Evolutionary conservation across 2,329 filamentous ascomycete species (phyloP), one percentile per base, ranked within the genome.

Genomic region (Pyrenophora graminea): DNA sequence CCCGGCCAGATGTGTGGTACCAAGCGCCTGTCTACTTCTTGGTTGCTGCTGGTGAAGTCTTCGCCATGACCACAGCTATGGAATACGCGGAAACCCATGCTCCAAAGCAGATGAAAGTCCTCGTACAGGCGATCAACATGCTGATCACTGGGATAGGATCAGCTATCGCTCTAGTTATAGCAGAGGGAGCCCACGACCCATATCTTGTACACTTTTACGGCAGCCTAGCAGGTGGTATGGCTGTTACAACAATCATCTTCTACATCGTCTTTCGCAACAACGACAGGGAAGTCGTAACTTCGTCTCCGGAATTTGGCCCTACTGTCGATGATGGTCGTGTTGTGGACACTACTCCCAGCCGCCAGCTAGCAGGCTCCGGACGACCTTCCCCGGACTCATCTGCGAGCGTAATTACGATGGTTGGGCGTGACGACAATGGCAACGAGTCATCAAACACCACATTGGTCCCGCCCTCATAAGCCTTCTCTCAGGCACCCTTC

Each of bases 41-140:
- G 7, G 64, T 76, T 0, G 73, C 75, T 0, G 52, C 74, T 3
- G 73, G 71, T 0, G 78, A 80, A 58, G 74, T 79, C 9, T 73
- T 80, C 17, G 71, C 72, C 0, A 66, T 74, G 40, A 71, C 74
- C 12, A 77, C 77, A 0, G 71, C 67, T 1, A 70, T 71, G 32
- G 77, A 79, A 53, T 79, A 76, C 45, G 71, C 74, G 0, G 79
- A 79, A 56, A 69, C 66, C 33, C 63, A 77, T 25, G 73, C 77
- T 0, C 77, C 77, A 0, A 69, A 70, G 27, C 66, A 70, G 10
- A 79, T 79, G 74, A 72, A 70, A 33, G 66, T 61, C 3, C 57
- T 74, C 10, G 68, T 75, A 3, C 71, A 75, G 48, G 68, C 71
- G 1, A 63, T 73, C 27, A 68, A 59, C 34, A 60, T 72, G 27